Evolutionary conservation across 148 eudicot genomes (phyloP).

Genomic region (Limonium bicolor): DNA sequence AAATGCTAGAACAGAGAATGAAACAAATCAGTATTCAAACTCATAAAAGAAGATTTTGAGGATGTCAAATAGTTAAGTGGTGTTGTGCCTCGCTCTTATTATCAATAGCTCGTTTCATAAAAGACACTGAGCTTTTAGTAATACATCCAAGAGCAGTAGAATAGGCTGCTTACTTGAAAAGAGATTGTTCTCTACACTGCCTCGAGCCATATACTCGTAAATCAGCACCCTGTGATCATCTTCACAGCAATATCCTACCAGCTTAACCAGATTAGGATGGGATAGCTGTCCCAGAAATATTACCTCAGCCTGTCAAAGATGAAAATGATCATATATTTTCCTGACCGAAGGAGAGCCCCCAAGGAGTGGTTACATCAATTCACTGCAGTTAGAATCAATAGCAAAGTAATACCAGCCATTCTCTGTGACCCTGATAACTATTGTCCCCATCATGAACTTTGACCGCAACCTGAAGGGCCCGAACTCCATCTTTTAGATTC

Average conservation of each 20-base stretch:
- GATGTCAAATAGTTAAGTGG: too few relatives aligned
- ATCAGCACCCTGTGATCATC: conserved; percentile 64
- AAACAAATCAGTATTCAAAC: too few relatives aligned
- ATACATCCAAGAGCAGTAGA: not conserved
- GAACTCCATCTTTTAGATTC: conserved; percentile 25
- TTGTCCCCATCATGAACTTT: conserved; percentile 85
- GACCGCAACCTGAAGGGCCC: conserved; percentile 67
- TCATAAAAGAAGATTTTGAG: too few relatives aligned
- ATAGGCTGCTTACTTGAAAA: conserved; percentile 51
- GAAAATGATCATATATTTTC: not conserved
- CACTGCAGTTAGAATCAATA: not conserved
- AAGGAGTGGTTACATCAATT: not conserved
- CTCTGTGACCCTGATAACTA: conserved; percentile 76
- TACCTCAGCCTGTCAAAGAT: conserved; percentile 49
- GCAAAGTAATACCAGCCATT: conserved; percentile 55
- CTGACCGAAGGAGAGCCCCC: not conserved
- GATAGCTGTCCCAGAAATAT: conserved; percentile 87
- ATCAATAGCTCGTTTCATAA: too few relatives aligned
- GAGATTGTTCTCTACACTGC: conserved; percentile 78
- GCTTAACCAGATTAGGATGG: conserved; percentile 80
- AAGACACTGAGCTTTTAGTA: too few relatives aligned
- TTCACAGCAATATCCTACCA: conserved; percentile 86
- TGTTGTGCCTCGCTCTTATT: too few relatives aligned
- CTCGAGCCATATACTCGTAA: conserved; percentile 78
- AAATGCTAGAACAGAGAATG: not conserved